A percentile compares a stretch with the other conserved stretches of the same genome.
Evolutionary conservation across 2,329 filamentous ascomycete species (phyloP).

Genomic region (Xylaria sp.): DNA sequence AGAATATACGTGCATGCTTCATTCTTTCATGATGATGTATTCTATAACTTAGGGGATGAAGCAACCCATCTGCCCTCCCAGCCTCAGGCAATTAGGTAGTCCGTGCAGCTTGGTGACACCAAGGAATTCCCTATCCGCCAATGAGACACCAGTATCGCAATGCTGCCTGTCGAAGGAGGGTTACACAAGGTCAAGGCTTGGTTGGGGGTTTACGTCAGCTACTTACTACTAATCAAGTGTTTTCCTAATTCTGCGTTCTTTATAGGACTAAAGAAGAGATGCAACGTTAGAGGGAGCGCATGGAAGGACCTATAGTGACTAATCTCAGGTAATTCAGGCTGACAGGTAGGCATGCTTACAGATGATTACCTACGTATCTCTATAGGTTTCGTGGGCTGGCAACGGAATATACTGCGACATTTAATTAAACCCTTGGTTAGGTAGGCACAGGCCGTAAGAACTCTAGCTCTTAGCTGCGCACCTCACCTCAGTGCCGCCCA

Average conservation of each 20-base stretch:
- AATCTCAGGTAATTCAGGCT: conserved; percentile 1
- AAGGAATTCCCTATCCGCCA: not conserved
- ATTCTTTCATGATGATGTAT: conserved; percentile 18
- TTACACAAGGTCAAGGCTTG: conserved; percentile 9
- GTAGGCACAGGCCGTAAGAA: no score
- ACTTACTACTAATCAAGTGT: no score
- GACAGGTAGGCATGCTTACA: conserved; percentile 2
- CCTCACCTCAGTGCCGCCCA: no score
- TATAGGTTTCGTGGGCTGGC: no score
- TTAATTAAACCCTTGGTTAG: no score
- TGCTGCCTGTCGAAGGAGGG: not conserved
- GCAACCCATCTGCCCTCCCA: not conserved
- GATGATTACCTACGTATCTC: not conserved
- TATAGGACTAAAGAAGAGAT: not conserved
- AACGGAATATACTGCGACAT: not conserved
- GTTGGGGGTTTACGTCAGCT: conserved; percentile 3
- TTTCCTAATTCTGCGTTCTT: no score
- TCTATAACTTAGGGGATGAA: conserved; percentile 4
- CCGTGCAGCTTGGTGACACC: not conserved
- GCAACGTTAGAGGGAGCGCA: no score
- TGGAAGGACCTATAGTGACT: no score
- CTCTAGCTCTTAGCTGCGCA: not conserved
- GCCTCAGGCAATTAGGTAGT: not conserved
- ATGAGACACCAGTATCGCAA: not conserved
- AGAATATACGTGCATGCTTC: conserved; percentile 36